phyloP scores from a whole-genome alignment of 176 grass and related monocot species.

The Musa beccarii region DNA sequence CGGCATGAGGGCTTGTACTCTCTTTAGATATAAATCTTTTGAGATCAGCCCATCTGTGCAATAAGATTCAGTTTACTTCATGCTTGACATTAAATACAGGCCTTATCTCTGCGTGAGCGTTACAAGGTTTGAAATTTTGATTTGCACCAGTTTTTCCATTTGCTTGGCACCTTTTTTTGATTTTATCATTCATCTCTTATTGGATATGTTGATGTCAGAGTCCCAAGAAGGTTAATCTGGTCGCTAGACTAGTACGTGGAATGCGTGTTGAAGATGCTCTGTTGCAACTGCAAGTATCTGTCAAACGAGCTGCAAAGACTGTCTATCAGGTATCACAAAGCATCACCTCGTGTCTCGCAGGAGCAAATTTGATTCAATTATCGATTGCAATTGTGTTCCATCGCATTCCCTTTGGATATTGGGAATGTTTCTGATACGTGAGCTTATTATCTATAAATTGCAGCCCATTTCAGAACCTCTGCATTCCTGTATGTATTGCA shows the following conservation, averaged over 20 bases:
- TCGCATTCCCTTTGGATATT: background rate
- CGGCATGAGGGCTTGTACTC: no score
- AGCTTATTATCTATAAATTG: background rate
- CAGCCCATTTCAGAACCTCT: background rate
- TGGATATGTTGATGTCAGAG: conserved; percentile 35
- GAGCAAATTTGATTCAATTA: background rate
- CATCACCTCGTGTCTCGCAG: background rate
- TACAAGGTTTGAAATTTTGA: background rate
- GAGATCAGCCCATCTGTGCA: no score
- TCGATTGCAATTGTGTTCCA: no score
- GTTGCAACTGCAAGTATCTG: conserved; percentile 80
- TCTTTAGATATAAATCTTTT: no score
- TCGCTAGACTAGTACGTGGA: conserved; percentile 65
- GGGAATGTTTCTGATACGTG: background rate
- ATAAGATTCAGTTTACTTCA: no score
- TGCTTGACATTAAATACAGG: no score
- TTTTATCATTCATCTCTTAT: background rate
- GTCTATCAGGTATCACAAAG: conserved; percentile 55
- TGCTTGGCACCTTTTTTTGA: background rate
- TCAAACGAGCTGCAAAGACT: conserved; percentile 84
- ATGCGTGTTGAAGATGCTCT: conserved; percentile 91
- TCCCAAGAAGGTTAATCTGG: conserved; percentile 96
- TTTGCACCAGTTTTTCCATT: background rate
- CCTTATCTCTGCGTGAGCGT: no score
- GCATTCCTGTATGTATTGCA: conserved; percentile 15